These are phyloP conservation scores for Scheffersomyces stipitis DNA, from an alignment of 805 yeast genomes.

Conservation along the genomic window DNA sequence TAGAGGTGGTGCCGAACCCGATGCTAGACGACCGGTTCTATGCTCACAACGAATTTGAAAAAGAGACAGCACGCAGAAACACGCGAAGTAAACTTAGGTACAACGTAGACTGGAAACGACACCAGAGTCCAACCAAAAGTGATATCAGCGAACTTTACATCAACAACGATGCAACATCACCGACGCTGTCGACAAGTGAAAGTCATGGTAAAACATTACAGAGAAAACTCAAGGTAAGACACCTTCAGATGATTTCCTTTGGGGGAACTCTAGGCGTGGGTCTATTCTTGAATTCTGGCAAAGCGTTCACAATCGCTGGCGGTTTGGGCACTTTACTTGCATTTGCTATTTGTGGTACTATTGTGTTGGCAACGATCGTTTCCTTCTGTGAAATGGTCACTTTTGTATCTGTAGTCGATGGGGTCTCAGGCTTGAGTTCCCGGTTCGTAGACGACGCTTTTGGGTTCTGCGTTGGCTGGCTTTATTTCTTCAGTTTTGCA, in stretches of 20 bases:
- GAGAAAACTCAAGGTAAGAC: slow-evolving; percentile 61
- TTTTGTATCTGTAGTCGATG: slow-evolving; percentile 73
- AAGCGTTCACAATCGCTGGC: slow-evolving; percentile 71
- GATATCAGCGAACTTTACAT: not conserved
- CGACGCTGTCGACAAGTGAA: slow-evolving; percentile 7
- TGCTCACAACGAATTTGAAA: slow-evolving; percentile 13
- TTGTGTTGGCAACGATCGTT: slow-evolving; percentile 67
- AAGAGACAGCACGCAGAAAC: slow-evolving; percentile 3
- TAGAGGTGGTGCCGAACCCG: slow-evolving; percentile 22
- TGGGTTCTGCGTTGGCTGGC: slow-evolving; percentile 72
- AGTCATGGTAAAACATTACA: slow-evolving; percentile 35
- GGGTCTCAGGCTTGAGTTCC: slow-evolving; percentile 72
- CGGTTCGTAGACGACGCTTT: slow-evolving; percentile 77
- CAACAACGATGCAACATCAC: slow-evolving; percentile 3
- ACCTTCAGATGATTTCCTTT: slow-evolving; percentile 73
- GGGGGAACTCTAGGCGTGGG: slow-evolving; percentile 85
- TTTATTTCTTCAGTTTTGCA: slow-evolving; percentile 71
- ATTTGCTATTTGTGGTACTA: slow-evolving; percentile 58
- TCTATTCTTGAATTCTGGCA: slow-evolving; percentile 64
- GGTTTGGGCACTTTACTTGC: slow-evolving; percentile 76
- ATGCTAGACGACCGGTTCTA: slow-evolving; percentile 30
- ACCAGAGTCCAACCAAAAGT: slow-evolving; percentile 2
- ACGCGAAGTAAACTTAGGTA: slow-evolving; percentile 13
- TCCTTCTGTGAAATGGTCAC: slow-evolving; percentile 84
- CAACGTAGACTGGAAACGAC: slow-evolving; percentile 6